Evolutionary conservation across 306 rosid species (phyloP), one percentile per base, ranked within the genome.

Genomic region (Leucaena leucocephala): DNA sequence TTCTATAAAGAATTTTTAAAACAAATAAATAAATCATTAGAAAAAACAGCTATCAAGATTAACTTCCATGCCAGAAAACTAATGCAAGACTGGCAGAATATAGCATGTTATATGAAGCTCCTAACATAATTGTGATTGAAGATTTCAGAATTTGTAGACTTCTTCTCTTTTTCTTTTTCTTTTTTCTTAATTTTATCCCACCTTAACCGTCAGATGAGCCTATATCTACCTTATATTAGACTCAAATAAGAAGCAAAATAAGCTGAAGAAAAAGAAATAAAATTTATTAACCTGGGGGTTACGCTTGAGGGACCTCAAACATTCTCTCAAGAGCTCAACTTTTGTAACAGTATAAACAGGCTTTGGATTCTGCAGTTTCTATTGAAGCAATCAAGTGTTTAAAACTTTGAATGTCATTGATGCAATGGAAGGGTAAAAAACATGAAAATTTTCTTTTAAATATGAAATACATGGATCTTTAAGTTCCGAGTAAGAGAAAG

Each of bases 231-330:
- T 27, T 13, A 59, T 16, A 36, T 35, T 35, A 69, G 33, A 79
- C 27, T 27, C 66, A 59, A 49, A 39, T 62, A 5, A 10, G 49
- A 14, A 48, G 27, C 48, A 42, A 59, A 39, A 33, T 61, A 48
- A 42, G 34, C 57, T 14, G 22, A 57, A 54, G 22, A n/a, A 48
- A 57, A 17, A 67, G 45, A 39, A 54, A 49, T 46, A 74, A 7
- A 17, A 76, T 40, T 42, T 22, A 74, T 81, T 71, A 6, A 92
- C 95, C 95, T 62, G 80, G 82, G 85, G 90, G 59, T 79, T 85
- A 42, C 76, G 87, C 83, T 77, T 90, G 35, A 92, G 89, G 77
- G 87, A 82, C 81, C 97, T 89, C 54, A 92, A 78, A 86, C 86
- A 81, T 72, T 92, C 92, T 81, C 90, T 86, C 83, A 90, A 68